Base-by-base conservation (phyloP, 2,329 filamentous ascomycete species). In the Colletotrichum eremochloae region DNA sequence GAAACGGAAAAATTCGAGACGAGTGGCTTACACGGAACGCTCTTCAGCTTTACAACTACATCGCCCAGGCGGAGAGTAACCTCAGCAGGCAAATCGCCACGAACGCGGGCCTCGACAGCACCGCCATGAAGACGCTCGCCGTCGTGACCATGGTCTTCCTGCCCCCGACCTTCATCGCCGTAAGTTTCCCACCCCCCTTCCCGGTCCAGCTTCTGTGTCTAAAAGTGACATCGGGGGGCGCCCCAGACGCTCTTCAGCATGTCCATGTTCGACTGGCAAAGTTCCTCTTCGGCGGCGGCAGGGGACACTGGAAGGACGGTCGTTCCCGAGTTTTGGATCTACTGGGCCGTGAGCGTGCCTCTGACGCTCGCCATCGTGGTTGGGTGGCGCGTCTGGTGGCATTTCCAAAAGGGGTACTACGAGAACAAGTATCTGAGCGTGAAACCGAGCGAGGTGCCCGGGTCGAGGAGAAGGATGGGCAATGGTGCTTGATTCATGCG, bases 111-210 rank as follows among this genome's bases (percentile, higher is more conserved):
- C 29, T 61, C 4, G 57, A 61, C 42, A 61, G 57, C 57, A 61
- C 40, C 6, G 57, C 57, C 24, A 63, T 55, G 46, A 63, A 63
- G 36, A 42, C 46, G 14, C 24, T 63, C 18, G 61, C 61, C n/a
- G 38, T 63, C 11, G 33, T 55, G 20, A 63, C 61, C 24, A 63
- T 63, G 61, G 1, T 63, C 2, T 63, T 63, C 2, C 61, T 63
- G 15, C 46, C 61, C 18, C 46, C 46, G 5, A 40, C 61, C 31
- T 63, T 63, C 11, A 14, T 63, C 20, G 61, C 61, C 18, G 61
- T 40, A 12, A 53, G 46, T 53, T 31, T 3, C 3, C 12, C 5
- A 0, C 2, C 3, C 3, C 18, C 18, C 18, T 46, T 33, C 1
- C 38, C 9, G 38, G 24, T 14, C 15, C 3, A 20, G 18, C 15